Percentiles rank a stretch among this genome's conserved stretches.
phyloP scores from a whole-genome alignment of 1,284 basidiomycete species.

The Cutaneotrichosporon sp. region DNA sequence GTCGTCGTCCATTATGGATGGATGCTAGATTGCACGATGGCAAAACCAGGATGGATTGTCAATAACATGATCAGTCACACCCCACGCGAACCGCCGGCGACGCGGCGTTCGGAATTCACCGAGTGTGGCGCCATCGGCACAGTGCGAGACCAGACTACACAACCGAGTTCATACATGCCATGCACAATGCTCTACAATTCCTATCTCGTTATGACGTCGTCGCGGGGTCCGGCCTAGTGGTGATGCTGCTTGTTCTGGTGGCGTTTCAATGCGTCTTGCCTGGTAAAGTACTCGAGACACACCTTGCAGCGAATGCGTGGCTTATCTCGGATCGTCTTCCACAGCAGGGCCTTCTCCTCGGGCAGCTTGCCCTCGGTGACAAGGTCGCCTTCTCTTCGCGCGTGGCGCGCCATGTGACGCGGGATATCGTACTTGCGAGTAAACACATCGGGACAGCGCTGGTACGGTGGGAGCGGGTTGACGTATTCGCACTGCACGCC shows the following conservation, averaged over 20 bases:
- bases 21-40: no score
- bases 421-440: slow-evolving; percentile 47
- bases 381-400: slow-evolving; percentile 42
- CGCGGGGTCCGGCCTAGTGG: neutral
- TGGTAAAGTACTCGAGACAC: slow-evolving; percentile 43
- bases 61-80: slow-evolving; percentile 1
- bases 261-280: slow-evolving; percentile 45
- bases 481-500: slow-evolving; percentile 46
- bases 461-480: slow-evolving; percentile 45
- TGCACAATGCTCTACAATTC: neutral
- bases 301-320: slow-evolving; percentile 37
- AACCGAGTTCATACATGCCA: neutral
- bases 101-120: slow-evolving; percentile 2
- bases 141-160: neutral
- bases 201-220: neutral
- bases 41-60: no score
- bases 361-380: slow-evolving; percentile 42
- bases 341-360: slow-evolving; percentile 43
- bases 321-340: slow-evolving; percentile 44
- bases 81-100: neutral
- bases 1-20: neutral
- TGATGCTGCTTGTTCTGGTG: slow-evolving; percentile 42
- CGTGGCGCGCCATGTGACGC: slow-evolving; percentile 46
- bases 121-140: slow-evolving; percentile 8
- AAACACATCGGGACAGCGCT: slow-evolving; percentile 44